Conservation (phyloP, 208 protist species). For the Crithidia brevicula region DNA sequence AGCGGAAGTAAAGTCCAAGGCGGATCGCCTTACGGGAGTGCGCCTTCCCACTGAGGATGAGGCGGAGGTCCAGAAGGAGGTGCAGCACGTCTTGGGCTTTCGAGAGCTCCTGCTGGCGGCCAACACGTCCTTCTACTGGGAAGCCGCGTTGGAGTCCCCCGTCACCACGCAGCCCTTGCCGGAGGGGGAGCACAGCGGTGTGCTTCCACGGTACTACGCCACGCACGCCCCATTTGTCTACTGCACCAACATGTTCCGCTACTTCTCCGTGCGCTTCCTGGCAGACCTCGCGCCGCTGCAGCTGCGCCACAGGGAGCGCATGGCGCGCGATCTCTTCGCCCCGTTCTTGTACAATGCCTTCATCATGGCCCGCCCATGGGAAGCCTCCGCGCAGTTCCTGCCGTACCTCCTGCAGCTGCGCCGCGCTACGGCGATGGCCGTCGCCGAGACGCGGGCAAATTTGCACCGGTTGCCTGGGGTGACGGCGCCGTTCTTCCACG, state of each 20-base stretch:
- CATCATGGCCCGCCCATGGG: constrained; percentile 50
- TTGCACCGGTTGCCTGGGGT: neutral
- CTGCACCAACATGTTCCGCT: constrained; percentile 52
- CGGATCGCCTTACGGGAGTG: neutral
- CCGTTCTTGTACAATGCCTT: constrained; percentile 59
- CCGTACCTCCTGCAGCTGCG: constrained; percentile 39
- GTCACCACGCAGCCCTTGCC: neutral
- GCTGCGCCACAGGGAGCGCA: constrained; percentile 36
- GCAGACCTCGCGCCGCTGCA: constrained; percentile 22
- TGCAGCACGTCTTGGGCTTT: constrained; percentile 8
- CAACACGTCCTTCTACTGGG: constrained; percentile 27
- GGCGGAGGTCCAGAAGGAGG: constrained; percentile 2
- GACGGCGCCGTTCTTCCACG: constrained; percentile 6
- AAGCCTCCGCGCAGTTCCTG: constrained; percentile 44
- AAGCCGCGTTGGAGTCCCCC: constrained; percentile 11
- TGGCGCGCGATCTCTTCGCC: constrained; percentile 33
- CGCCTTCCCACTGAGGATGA: neutral
- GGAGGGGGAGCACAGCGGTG: neutral
- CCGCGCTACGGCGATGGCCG: neutral
- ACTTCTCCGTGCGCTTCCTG: constrained; percentile 39
- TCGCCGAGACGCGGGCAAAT: neutral
- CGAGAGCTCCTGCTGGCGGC: constrained; percentile 10
- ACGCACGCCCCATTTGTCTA: constrained; percentile 61
- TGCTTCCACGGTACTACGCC: constrained; percentile 30
- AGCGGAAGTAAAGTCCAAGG: neutral